Evolutionary conservation across 2,329 filamentous ascomycete species (phyloP).

Genomic region (Fusarium incarnatum): DNA sequence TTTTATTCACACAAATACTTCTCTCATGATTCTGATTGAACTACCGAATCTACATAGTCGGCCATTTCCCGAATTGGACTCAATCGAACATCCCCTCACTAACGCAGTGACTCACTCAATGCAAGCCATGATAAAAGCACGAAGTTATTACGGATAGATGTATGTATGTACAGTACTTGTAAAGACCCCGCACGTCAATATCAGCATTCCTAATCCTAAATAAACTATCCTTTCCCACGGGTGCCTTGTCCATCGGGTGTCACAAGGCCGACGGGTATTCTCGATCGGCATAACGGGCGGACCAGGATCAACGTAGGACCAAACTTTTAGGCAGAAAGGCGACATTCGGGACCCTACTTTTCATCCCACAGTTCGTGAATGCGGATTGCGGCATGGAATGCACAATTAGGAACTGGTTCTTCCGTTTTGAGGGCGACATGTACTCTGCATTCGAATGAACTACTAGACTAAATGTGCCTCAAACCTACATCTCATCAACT

Average conservation of each 20-base stretch:
- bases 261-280: constrained; percentile 23
- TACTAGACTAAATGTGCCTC: neutral
- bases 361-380: neutral
- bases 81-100: constrained; percentile 4
- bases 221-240: constrained; percentile 14
- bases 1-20: neutral
- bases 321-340: constrained; percentile 24
- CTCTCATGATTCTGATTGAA: neutral
- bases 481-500: neutral
- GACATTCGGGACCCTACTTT: neutral
- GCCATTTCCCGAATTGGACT: neutral
- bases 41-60: neutral
- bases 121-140: neutral
- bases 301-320: constrained; percentile 3
- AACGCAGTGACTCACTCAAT: neutral
- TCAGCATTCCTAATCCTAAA: neutral
- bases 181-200: neutral
- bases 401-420: neutral
- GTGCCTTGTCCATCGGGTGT: constrained; percentile 31
- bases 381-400: neutral
- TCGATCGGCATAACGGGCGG: constrained; percentile 8
- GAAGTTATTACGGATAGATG: too few relatives aligned
- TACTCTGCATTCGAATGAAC: too few relatives aligned
- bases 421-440: neutral
- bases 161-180: neutral